Conservation (phyloP, 805 yeast genomes). For the Candida khao-thaluensis region DNA sequence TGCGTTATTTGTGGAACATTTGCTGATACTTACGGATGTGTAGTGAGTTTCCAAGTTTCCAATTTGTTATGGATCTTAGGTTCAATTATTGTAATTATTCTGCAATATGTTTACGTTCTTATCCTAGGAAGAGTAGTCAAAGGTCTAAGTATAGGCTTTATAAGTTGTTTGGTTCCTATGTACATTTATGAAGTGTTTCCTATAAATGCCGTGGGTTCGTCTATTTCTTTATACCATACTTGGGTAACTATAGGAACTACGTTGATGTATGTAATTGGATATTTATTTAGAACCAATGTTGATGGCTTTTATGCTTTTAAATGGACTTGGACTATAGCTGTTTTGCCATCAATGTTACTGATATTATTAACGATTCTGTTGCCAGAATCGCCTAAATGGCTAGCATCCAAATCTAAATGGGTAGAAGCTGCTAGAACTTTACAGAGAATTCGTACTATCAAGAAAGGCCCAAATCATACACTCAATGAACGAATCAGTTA, state of each 20-base stretch:
- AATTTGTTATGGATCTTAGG: conserved; percentile 31
- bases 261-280: conserved; percentile 17
- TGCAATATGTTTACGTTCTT: conserved; percentile 24
- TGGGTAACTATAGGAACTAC: conserved; percentile 20
- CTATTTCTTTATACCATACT: conserved; percentile 25
- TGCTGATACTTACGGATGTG: conserved; percentile 29
- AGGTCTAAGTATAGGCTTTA: conserved; percentile 33
- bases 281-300: conserved; percentile 15
- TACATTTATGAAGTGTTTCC: conserved; percentile 33
- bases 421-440: conserved; percentile 29
- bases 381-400: conserved; percentile 36
- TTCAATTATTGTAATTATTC: conserved; percentile 21
- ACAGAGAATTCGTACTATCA: conserved; percentile 14
- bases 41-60: conserved; percentile 22
- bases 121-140: conserved; percentile 29
- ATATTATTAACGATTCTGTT: conserved; percentile 20
- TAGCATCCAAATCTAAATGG: conserved; percentile 31
- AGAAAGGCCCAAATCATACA: conserved; percentile 3
- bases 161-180: conserved; percentile 30
- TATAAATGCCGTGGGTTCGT: conserved; percentile 20
- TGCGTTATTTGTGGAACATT: conserved; percentile 29
- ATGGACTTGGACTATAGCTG: conserved; percentile 21
- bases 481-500: too few relatives aligned
- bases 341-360: conserved; percentile 21
- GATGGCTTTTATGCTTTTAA: conserved; percentile 16